phyloP scores from a whole-genome alignment of 2,329 filamentous ascomycete species.

The Colletotrichum musae region DNA sequence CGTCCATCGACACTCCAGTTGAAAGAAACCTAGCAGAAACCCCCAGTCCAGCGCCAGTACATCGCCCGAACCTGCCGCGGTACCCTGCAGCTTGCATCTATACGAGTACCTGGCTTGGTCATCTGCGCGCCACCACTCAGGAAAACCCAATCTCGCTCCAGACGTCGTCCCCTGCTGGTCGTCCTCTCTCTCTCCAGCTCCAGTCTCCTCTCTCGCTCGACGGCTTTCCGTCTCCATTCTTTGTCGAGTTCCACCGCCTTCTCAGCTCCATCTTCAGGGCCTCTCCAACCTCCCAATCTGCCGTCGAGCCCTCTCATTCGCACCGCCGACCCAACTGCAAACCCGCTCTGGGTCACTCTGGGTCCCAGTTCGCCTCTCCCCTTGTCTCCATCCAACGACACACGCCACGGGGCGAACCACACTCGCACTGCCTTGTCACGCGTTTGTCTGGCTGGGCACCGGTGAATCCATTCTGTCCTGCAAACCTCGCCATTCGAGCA shows the following conservation, averaged over 20 bases:
- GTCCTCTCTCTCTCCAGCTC: neutral
- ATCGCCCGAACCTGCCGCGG: conserved; percentile 28
- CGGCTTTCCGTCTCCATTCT: conserved; percentile 19
- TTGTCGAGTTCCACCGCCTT: conserved; percentile 17
- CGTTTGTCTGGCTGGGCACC: conserved; percentile 32
- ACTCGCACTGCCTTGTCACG: conserved; percentile 35
- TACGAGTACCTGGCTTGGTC: conserved; percentile 31
- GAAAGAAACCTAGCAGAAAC: conserved; percentile 13
- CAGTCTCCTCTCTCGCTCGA: conserved; percentile 15
- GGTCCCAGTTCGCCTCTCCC: conserved; percentile 8
- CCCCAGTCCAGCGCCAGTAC: conserved; percentile 22
- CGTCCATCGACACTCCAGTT: conserved; percentile 10
- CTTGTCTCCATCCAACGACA: conserved; percentile 32
- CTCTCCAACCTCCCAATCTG: conserved; percentile 3
- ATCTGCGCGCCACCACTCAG: conserved; percentile 26
- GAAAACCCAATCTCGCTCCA: conserved; percentile 31
- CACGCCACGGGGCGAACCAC: conserved; percentile 39
- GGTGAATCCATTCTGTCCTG: conserved; percentile 23
- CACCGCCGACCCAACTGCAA: conserved; percentile 6
- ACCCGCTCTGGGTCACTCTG: conserved; percentile 18
- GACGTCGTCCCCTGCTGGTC: conserved; percentile 22
- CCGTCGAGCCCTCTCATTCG: conserved; percentile 14
- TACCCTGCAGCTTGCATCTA: conserved; percentile 36
- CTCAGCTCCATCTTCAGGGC: conserved; percentile 14
- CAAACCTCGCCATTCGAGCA: conserved; percentile 32